Percentiles rank a stretch among this genome's conserved stretches.
These are phyloP conservation scores for Xylaria longipes DNA, from an alignment of 495 filamentous ascomycete species.

Conservation along the genomic window DNA sequence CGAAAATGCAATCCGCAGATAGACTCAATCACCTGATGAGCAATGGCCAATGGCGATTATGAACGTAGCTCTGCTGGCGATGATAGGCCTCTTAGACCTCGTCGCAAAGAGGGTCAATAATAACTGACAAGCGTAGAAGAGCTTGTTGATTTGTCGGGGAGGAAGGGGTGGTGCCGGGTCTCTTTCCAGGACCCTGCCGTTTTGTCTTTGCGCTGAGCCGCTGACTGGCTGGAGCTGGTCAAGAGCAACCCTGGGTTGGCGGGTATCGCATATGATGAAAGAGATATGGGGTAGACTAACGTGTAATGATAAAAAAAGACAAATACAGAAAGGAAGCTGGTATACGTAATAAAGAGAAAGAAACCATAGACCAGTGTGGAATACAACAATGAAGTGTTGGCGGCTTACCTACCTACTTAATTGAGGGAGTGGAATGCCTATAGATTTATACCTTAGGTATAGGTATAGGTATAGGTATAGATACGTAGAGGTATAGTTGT, in stretches of 20 bases:
- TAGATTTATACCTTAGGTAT: background rate
- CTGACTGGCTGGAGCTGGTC: constrained; percentile 41
- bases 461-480: background rate
- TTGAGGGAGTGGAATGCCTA: background rate
- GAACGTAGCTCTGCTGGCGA: constrained; percentile 41
- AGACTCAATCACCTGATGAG: constrained; percentile 56
- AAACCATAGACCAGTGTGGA: background rate
- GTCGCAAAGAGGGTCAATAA: constrained; percentile 46
- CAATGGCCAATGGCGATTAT: constrained; percentile 50
- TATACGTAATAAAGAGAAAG: background rate
- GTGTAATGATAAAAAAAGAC: constrained; percentile 15
- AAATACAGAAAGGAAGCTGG: constrained; percentile 5
- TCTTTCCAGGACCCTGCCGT: constrained; percentile 32
- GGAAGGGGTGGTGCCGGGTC: constrained; percentile 25
- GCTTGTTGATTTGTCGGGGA: constrained; percentile 54
- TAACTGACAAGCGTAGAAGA: constrained; percentile 38
- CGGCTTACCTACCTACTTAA: constrained; percentile 13
- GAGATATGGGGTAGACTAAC: constrained; percentile 5
- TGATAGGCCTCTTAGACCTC: constrained; percentile 55
- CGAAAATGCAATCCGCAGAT: constrained; percentile 55
- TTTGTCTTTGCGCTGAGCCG: constrained; percentile 38
- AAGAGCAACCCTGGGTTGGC: constrained; percentile 24
- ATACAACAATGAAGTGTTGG: constrained; percentile 9
- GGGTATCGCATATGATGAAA: constrained; percentile 14
- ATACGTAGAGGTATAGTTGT: constrained; percentile 5